These are phyloP conservation scores for Colletotrichum aenigma DNA, from an alignment of 2,329 filamentous ascomycete genomes.

Conservation along the genomic window DNA sequence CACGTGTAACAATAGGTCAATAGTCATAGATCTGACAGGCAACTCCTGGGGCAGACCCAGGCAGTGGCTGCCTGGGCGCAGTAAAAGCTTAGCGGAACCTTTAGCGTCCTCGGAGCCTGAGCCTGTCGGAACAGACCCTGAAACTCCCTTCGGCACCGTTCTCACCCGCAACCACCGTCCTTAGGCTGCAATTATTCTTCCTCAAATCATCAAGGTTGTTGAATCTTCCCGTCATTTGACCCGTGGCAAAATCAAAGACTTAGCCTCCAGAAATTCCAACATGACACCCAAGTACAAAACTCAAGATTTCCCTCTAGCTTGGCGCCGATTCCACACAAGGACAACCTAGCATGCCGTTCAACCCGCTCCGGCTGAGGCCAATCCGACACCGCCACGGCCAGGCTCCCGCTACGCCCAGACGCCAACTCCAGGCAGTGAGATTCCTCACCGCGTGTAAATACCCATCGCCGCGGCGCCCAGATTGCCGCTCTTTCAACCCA, in stretches of 20 bases:
- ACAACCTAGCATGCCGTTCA: background rate
- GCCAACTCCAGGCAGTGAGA: background rate
- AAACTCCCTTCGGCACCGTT: background rate
- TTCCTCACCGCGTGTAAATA: background rate
- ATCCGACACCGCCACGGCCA: background rate
- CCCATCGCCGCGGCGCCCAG: background rate
- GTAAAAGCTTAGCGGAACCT: background rate
- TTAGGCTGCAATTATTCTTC: background rate
- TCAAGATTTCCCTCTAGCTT: background rate
- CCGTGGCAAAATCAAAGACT: background rate
- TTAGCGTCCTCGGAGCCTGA: background rate
- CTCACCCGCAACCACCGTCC: background rate
- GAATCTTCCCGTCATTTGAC: background rate
- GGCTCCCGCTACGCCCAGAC: background rate
- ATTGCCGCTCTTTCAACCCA: background rate
- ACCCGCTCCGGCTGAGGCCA: background rate
- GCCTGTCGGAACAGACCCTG: background rate
- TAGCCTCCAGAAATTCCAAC: background rate
- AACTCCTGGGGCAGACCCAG: background rate
- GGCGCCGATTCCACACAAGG: background rate
- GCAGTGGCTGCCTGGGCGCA: background rate
- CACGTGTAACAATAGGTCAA: rapidly evolving
- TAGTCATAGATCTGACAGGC: background rate
- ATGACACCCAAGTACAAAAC: background rate
- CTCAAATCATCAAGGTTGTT: background rate